These are phyloP conservation scores for Bipolaris victoriae DNA, from an alignment of 2,329 filamentous ascomycete genomes.

Conservation along the genomic window DNA sequence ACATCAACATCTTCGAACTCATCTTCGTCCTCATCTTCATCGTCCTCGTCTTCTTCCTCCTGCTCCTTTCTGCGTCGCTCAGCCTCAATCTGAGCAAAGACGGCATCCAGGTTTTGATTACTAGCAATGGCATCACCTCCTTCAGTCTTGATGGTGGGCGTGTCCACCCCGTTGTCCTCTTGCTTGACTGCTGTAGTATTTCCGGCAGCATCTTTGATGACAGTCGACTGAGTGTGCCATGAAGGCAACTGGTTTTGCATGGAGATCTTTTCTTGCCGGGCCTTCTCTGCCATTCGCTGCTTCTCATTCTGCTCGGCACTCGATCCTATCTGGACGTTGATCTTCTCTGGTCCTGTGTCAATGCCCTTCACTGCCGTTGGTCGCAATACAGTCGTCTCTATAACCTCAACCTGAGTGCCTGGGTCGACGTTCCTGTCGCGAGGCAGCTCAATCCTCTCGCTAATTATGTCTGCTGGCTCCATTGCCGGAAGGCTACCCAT, in stretches of 20 bases:
- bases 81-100: conserved; percentile 70
- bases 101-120: conserved; percentile 66
- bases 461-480: conserved; percentile 72
- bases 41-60: conserved; percentile 50
- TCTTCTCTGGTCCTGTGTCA: conserved; percentile 69
- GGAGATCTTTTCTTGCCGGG: conserved; percentile 69
- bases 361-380: conserved; percentile 74
- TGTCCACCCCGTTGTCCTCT: conserved; percentile 48
- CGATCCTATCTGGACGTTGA: conserved; percentile 72
- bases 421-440: conserved; percentile 71
- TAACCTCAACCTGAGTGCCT: conserved; percentile 64
- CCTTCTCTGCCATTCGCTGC: conserved; percentile 68
- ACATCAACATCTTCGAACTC: conserved; percentile 45
- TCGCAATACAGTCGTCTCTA: conserved; percentile 60
- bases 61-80: conserved; percentile 58
- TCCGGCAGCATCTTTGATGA: conserved; percentile 59
- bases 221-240: conserved; percentile 75
- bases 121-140: conserved; percentile 59
- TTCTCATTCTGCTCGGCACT: conserved; percentile 70
- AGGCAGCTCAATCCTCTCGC: conserved; percentile 67
- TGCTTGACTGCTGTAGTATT: conserved; percentile 42
- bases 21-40: conserved; percentile 13
- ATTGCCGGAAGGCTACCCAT: conserved; percentile 80
- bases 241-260: conserved; percentile 72
- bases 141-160: conserved; percentile 48